Evolutionary conservation across 2,329 filamentous ascomycete genomes (phyloP).

Genomic region (Monosporascus sp.): DNA sequence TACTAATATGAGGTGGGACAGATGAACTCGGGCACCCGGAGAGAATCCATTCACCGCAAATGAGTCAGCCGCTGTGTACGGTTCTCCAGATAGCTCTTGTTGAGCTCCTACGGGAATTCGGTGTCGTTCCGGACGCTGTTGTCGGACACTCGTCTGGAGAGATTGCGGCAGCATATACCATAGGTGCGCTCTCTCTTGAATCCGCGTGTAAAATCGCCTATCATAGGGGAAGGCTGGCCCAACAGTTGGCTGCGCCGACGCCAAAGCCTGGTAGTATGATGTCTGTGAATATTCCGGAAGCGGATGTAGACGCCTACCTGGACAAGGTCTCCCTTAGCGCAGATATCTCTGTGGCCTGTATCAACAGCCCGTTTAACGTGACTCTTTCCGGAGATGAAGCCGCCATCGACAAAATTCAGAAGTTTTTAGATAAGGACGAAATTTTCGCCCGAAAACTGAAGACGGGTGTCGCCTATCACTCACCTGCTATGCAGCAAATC

Average conservation of each 20-base stretch:
- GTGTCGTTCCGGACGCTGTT: conserved; percentile 14
- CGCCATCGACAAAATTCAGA: conserved; percentile 17
- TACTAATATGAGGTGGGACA: neutral
- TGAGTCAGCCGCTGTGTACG: conserved; percentile 17
- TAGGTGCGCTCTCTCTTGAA: conserved; percentile 14
- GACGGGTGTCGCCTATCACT: conserved; percentile 10
- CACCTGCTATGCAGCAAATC: neutral
- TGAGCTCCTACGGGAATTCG: conserved; percentile 14
- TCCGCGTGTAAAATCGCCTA: conserved; percentile 16
- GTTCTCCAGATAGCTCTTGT: conserved; percentile 23
- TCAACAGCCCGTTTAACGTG: conserved; percentile 31
- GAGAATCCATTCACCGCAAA: neutral
- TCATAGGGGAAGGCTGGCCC: conserved; percentile 10
- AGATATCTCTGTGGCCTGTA: conserved; percentile 29
- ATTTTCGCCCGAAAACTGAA: conserved; percentile 15
- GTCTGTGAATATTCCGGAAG: neutral
- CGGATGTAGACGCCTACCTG: neutral
- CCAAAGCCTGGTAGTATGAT: neutral
- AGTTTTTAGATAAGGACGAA: conserved; percentile 3
- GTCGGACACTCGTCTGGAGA: conserved; percentile 26
- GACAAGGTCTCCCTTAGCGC: conserved; percentile 3
- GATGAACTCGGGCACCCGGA: neutral
- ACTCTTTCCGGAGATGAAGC: conserved; percentile 30
- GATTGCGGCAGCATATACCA: conserved; percentile 26
- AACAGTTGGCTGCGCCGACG: neutral